Evolutionary conservation across 169 alveolate genomes (phyloP), one percentile per base, ranked within the genome.

Genomic region (Eimeria falciformis): DNA sequence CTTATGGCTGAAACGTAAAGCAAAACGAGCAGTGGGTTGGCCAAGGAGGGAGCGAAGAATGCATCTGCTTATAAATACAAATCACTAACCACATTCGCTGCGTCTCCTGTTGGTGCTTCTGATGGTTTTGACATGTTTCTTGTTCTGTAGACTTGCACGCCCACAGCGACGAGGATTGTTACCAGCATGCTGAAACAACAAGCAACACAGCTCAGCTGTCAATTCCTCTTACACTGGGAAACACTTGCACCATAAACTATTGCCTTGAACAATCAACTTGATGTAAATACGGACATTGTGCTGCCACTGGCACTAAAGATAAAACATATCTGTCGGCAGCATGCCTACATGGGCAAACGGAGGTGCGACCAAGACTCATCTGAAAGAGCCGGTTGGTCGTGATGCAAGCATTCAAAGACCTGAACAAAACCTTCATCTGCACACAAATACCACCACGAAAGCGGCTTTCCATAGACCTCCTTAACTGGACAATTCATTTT

Each of bases 311-410:
- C 25, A 17, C 25, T 3, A 53, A 53, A 17, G 21, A n/a, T 17
- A 53, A 17, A 53, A 53, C 17, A n/a, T 2, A 17, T 53, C 25
- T 0, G 40, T 40, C 79, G 33, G 33, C 21, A 14, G 33, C 23
- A 21, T 11, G 3, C 83, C 14, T 37, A 73, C 83, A 73, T 73
- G 43, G 83, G 83, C 27, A 73, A 25, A 33, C 83, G 83, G 27
- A 73, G 55, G 37, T 73, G 83, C 25, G 83, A 7, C 83, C 83
- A 73, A 3, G 83, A 73, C 83, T 73, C 83, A 7, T 73, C 83
- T 12, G 83, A 73, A 11, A 73, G 33, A 18, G 83, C 58, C 3
- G 55, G 58, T 0, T 29, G 83, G 4, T 73, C 83, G 6, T 73
- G 18, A 27, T 73, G 83, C 62, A 73, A 27, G n/a, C 47, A 40